Evolutionary conservation across 768 basidiomycete genomes (phyloP), one percentile per base, ranked within the genome.

Genomic region (Xerocomus brunneocitrinus): DNA sequence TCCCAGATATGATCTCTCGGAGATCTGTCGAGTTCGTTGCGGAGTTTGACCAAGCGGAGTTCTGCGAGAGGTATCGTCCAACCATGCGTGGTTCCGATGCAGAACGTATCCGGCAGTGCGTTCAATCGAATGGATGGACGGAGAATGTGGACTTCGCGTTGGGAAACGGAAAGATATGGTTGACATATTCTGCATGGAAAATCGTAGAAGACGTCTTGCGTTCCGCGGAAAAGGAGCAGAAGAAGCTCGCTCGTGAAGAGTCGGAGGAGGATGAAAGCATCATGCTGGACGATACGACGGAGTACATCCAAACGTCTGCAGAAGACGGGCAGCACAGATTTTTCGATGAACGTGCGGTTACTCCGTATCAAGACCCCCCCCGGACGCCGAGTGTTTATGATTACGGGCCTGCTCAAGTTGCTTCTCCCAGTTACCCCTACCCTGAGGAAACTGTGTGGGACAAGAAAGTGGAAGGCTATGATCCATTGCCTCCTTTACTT

Each of bases 171-270:
- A 76, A 69, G 67, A 76, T 85, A 56, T 85, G 80, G 79, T 61
- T 85, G 42, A 69, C 73, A 22, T 83, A 80, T 67, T 58, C 62
- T 40, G 76, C 80, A 24, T 84, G 84, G 84, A 81, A 81, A 69
- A 74, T 74, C 59, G 73, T 79, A n/a, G 83, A 83, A 62, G 80
- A 84, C 48, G 74, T 74, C 38, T 53, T 83, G 13, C 74, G 81
- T 50, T 73, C 74, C 35, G 65, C 66, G 45, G 81, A 83, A 67
- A 80, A 74, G 66, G 79, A 80, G 52, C 66, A 67, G 50, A 73
- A 72, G 67, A 75, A 75, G 61, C 63, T 68, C 12, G 64, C 61
- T 31, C 66, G 68, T 27, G 78, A 71, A 44, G 73, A 61, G 5
- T 74, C 66, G 1, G 77, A 75, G 46, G 79, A 78, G 54, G 79